Percentiles rank a stretch among this genome's conserved stretches.
phyloP scores from a whole-genome alignment of 2,329 filamentous ascomycete species.

The Sclerotinia subarctica region DNA sequence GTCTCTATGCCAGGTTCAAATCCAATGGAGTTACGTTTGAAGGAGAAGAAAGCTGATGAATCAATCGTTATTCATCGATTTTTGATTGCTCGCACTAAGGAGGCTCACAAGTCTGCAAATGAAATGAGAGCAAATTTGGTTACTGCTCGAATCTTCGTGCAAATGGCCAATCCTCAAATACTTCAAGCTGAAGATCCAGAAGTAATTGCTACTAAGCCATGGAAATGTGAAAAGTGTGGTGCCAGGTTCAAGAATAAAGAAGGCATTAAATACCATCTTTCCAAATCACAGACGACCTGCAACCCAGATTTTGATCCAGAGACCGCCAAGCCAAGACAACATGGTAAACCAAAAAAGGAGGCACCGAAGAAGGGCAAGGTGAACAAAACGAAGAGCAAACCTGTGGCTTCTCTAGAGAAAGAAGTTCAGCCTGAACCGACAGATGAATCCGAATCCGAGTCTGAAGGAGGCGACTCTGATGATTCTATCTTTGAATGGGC shows the following conservation, averaged over 20 bases:
- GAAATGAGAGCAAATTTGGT: conserved; percentile 35
- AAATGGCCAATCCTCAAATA: conserved; percentile 21
- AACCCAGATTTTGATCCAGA: conserved; percentile 35
- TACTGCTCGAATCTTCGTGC: conserved; percentile 27
- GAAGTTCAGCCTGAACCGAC: not conserved
- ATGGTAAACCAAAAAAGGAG: conserved; percentile 8
- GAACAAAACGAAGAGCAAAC: conserved; percentile 11
- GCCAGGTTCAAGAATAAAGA: conserved; percentile 36
- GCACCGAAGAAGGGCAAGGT: conserved; percentile 15
- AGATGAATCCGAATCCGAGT: conserved; percentile 6
- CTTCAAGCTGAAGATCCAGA: conserved; percentile 22
- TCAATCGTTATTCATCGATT: conserved; percentile 31
- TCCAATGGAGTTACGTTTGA: conserved; percentile 36
- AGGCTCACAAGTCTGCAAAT: conserved; percentile 27
- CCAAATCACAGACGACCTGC: conserved; percentile 35
- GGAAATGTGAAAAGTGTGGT: conserved; percentile 34
- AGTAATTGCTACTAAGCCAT: conserved; percentile 31
- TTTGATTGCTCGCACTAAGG: conserved; percentile 24
- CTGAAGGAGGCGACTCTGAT: conserved; percentile 20
- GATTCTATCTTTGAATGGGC: conserved; percentile 32
- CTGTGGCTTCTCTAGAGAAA: not conserved
- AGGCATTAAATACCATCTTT: conserved; percentile 39
- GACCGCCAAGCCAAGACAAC: conserved; percentile 12
- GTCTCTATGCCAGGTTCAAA: conserved; percentile 33
- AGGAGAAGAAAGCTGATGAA: conserved; percentile 21